Evolutionary conservation across 2,329 filamentous ascomycete species (phyloP).

Genomic region (Diaporthe sp.): DNA sequence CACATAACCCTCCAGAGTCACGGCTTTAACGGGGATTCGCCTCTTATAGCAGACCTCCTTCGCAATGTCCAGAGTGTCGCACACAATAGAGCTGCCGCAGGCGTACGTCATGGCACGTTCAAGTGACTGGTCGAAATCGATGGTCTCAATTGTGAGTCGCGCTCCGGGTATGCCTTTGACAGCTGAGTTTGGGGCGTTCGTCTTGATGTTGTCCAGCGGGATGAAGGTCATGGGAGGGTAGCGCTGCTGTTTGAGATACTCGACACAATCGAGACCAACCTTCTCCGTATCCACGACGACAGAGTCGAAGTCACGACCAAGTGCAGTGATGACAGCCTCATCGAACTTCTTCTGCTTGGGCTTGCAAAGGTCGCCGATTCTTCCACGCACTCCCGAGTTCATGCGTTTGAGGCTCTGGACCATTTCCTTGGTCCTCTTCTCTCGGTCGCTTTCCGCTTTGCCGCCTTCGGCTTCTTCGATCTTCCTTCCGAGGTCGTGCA

Average conservation of each 20-base stretch:
- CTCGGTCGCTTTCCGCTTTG: slow-evolving; percentile 86
- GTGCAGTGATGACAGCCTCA: slow-evolving; percentile 90
- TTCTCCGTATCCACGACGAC: slow-evolving; percentile 97
- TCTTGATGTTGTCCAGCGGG: slow-evolving; percentile 96
- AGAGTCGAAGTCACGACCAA: slow-evolving; percentile 93
- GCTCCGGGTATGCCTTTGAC: slow-evolving; percentile 90
- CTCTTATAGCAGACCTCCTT: slow-evolving; percentile 91
- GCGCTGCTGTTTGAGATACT: slow-evolving; percentile 92
- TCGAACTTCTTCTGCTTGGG: slow-evolving; percentile 98
- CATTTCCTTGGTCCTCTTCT: slow-evolving; percentile 84
- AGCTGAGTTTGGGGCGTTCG: slow-evolving; percentile 89
- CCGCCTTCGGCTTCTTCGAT: slow-evolving; percentile 89
- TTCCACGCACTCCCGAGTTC: slow-evolving; percentile 91
- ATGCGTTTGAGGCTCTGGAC: slow-evolving; percentile 90
- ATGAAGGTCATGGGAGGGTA: slow-evolving; percentile 93
- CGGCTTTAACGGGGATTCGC: slow-evolving; percentile 90
- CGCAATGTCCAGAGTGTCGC: slow-evolving; percentile 87
- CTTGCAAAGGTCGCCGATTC: slow-evolving; percentile 91
- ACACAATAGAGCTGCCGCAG: slow-evolving; percentile 95
- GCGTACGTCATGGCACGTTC: slow-evolving; percentile 96
- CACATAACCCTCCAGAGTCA: slow-evolving; percentile 94
- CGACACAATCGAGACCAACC: slow-evolving; percentile 92
- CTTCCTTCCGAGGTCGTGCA: slow-evolving; percentile 84
- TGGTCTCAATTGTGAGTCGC: slow-evolving; percentile 93
- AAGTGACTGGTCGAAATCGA: slow-evolving; percentile 90